Evolutionary conservation across 208 protist genomes (phyloP).

Genomic region (Herpetomonas tarakana): DNA sequence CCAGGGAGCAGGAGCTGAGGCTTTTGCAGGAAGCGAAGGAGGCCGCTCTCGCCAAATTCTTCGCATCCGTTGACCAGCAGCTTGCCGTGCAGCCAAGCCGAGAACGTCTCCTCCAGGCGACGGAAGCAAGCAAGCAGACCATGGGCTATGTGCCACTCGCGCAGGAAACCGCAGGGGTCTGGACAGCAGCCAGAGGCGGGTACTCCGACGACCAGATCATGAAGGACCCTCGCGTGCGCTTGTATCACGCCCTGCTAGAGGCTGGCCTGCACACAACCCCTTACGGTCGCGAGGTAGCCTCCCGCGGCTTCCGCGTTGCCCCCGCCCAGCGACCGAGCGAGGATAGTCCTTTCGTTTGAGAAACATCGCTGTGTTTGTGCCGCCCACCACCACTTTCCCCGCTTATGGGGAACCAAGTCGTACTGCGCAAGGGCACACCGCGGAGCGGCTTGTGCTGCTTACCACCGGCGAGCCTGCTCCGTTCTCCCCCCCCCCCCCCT

Average conservation of each 20-base stretch:
- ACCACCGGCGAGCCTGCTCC: too few species aligned
- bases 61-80: conserved; percentile 51
- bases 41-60: conserved; percentile 65
- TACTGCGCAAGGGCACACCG: too few species aligned
- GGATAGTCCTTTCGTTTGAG: conserved; percentile 56
- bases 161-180: conserved; percentile 11
- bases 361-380: too few species aligned
- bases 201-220: conserved; percentile 77
- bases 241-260: conserved; percentile 72
- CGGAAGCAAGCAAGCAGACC: conserved; percentile 53
- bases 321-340: conserved; percentile 71
- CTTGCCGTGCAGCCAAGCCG: conserved; percentile 64
- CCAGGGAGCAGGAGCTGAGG: conserved; percentile 35
- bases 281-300: conserved; percentile 72
- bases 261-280: conserved; percentile 72
- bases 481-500: too few species aligned
- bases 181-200: conserved; percentile 16
- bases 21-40: conserved; percentile 43
- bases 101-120: conserved; percentile 50
- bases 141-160: conserved; percentile 37
- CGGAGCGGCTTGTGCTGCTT: too few species aligned
- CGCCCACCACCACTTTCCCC: too few species aligned
- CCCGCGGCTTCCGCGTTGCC: conserved; percentile 49
- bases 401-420: too few species aligned
- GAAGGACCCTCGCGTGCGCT: conserved; percentile 74